Percentiles rank a stretch among this genome's conserved stretches.
Conservation (phyloP, 129 eudicot species). For the Centaurea solstitialis region DNA sequence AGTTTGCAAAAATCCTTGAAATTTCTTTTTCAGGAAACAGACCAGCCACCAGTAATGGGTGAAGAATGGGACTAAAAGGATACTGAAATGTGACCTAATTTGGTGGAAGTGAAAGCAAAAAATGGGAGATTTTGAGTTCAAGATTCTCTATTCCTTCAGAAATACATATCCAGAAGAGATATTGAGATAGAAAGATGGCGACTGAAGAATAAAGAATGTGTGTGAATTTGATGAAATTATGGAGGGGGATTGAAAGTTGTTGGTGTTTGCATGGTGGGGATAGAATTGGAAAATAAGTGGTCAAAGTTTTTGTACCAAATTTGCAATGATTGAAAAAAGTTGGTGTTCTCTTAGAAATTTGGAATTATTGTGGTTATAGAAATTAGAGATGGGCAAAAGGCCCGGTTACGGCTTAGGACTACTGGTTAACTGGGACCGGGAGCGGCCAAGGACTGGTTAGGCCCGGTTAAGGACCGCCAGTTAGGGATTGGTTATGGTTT, state of each 20-base stretch:
- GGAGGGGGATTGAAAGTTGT: not conserved
- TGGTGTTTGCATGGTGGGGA: not conserved
- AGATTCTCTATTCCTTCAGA: not conserved
- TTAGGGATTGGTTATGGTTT: too few species aligned
- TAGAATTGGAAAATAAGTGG: not conserved
- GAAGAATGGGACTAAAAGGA: not conserved
- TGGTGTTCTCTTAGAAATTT: not conserved
- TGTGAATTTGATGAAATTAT: too few species aligned
- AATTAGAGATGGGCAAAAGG: too few species aligned
- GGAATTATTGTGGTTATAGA: not conserved
- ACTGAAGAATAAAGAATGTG: too few species aligned
- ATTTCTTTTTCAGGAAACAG: not conserved
- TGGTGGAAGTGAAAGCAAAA: not conserved
- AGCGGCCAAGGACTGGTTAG: too few species aligned
- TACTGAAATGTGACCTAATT: not conserved
- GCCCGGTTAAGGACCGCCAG: too few species aligned
- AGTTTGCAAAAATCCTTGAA: not conserved
- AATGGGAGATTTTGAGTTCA: not conserved
- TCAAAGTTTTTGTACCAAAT: not conserved
- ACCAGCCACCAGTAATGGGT: not conserved
- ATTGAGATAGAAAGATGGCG: not conserved
- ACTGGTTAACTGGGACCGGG: too few species aligned
- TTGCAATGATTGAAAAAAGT: not conserved
- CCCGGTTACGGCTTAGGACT: too few species aligned
- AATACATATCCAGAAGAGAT: not conserved